Evolutionary conservation across 2,329 filamentous ascomycete genomes (phyloP), one percentile per base, ranked within the genome.

Genomic region (Fusarium circinatum): DNA sequence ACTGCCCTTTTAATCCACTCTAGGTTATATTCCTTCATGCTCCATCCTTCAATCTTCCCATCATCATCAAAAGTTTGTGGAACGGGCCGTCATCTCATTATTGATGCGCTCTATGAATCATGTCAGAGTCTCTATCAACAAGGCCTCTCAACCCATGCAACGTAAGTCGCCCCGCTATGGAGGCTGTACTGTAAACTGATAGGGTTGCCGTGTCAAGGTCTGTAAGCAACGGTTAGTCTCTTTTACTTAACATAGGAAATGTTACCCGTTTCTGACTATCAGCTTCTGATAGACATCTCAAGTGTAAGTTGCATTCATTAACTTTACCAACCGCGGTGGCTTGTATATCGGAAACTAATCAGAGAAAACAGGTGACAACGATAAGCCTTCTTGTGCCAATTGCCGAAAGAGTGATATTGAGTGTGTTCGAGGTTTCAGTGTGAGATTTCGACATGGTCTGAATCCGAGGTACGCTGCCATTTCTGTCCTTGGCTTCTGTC

Each of bases 371-470:
- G 76, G 76, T n/a, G 76, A 78, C 44, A 65, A 62, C 57, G 65
- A 75, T 30, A 62, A 68, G 2, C 66, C 68, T 18, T 80, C 68
- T 18, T 80, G 78, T 44, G 65, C 77, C 30, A 80, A 78, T 56
- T 80, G 78, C 22, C 78, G 65, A 32, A 78, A 76, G 26, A 77
- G 68, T 26, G 74, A 73, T 11, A 63, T 69, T 13, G 78, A 80
- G 15, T 79, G 78, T n/a, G 52, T 78, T 28, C 76, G 78, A 34
- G 78, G 78, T 14, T 76, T 75, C 34, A 77, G 72, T 30, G 76
- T 80, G 10, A 76, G 78, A 24, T 80, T 80, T 26, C 76, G 78
- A 3, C 78, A 80, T 69, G 75, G 70, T 5, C 36, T 78, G 44
- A 79, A 79, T 36, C 78, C 78, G 32, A 78, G 75, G 76, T 78